Conservation (phyloP, 805 yeast species). For the Yarrowia sp. region DNA sequence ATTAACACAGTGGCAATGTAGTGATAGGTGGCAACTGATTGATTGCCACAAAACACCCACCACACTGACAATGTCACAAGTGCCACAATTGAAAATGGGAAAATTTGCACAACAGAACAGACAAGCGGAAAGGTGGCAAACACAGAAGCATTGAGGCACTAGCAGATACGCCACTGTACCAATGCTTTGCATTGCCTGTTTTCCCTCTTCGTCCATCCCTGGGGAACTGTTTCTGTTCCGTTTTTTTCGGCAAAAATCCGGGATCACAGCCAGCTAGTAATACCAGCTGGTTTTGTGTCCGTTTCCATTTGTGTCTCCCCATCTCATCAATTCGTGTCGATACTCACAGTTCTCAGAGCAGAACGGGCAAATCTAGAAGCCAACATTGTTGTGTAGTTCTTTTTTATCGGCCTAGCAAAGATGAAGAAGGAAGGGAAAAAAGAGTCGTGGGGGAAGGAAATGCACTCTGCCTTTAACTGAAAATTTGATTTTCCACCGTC, state of each 20-base stretch:
- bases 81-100: too few relatives aligned
- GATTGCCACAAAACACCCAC: too few relatives aligned
- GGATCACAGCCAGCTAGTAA: neutral
- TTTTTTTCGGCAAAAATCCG: neutral
- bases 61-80: too few relatives aligned
- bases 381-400: constrained; percentile 47
- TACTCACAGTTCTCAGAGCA: constrained; percentile 47
- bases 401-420: constrained; percentile 38
- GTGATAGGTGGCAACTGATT: neutral
- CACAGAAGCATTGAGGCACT: too few relatives aligned
- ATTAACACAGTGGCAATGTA: neutral
- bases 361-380: constrained; percentile 54
- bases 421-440: constrained; percentile 21
- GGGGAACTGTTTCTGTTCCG: too few relatives aligned
- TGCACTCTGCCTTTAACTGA: constrained; percentile 40
- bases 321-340: neutral
- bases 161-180: too few relatives aligned
- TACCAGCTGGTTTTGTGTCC: neutral
- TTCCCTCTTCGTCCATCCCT: neutral
- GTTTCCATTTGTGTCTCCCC: neutral
- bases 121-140: too few relatives aligned
- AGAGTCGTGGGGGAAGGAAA: constrained; percentile 35
- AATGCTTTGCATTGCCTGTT: too few relatives aligned
- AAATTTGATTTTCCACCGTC: constrained; percentile 40
- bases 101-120: too few relatives aligned